These are phyloP conservation scores for Actinomucor elegans DNA, from an alignment of 371 early-diverging fungal species.

Conservation along the genomic window DNA sequence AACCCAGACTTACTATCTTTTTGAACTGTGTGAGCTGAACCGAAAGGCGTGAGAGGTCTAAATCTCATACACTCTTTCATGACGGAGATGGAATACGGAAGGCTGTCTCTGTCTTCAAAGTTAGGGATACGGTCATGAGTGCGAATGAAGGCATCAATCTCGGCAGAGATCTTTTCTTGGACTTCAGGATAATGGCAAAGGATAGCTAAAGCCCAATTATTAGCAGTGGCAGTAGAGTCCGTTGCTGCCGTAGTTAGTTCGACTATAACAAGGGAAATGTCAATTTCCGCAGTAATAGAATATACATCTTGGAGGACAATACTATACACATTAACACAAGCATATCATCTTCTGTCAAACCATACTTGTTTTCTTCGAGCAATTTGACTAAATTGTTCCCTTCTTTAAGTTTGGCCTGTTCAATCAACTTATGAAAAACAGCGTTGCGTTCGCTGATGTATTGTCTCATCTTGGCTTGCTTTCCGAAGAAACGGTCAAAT, in stretches of 20 bases:
- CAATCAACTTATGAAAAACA: background rate
- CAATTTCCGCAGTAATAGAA: background rate
- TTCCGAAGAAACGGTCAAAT: background rate
- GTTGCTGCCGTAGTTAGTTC: conserved; percentile 16
- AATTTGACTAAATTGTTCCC: background rate
- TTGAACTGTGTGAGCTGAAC: conserved; percentile 5
- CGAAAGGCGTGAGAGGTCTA: conserved; percentile 3
- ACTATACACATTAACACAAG: conserved; percentile 3
- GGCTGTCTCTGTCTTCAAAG: conserved; percentile 2
- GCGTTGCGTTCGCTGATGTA: conserved; percentile 2
- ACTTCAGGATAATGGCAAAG: conserved; percentile 11
- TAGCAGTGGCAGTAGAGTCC: conserved; percentile 9
- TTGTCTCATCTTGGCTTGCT: background rate
- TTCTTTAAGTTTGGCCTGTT: background rate
- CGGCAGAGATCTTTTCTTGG: conserved; percentile 3
- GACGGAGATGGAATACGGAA: conserved; percentile 14
- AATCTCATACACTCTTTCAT: conserved; percentile 16
- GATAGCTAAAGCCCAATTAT: conserved; percentile 14
- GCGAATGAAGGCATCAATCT: conserved; percentile 9
- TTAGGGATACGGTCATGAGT: background rate
- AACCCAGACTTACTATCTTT: conserved; percentile 14
- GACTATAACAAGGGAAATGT: background rate
- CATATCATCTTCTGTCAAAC: background rate
- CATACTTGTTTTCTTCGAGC: background rate
- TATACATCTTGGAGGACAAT: background rate